phyloP scores from a whole-genome alignment of 225 moss, liverwort and hornwort genomes.

The Takakia lepidozioides region DNA sequence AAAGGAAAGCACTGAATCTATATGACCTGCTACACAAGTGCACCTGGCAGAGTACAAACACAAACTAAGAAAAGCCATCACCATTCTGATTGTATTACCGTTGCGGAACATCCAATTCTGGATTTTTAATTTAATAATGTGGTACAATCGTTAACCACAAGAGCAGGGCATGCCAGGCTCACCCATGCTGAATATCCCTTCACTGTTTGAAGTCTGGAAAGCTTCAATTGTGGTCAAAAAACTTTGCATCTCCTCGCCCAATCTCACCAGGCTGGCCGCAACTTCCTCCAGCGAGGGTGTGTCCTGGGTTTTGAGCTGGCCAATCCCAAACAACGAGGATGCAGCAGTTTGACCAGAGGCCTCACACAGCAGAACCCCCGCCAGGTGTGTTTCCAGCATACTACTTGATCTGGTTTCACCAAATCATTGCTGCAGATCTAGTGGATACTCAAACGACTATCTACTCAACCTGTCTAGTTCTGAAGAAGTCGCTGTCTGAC shows the following conservation, averaged over 20 bases:
- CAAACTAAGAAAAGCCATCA: no score
- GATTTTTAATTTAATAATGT: no score
- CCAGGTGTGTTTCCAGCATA: not conserved
- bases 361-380: not conserved
- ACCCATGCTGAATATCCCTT: conserved; percentile 65
- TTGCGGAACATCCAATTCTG: no score
- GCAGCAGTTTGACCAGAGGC: conserved; percentile 11
- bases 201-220: conserved; percentile 48
- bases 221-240: conserved; percentile 30
- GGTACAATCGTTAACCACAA: not conserved
- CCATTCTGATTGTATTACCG: no score
- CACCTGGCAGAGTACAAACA: no score
- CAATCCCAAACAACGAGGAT: not conserved
- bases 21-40: no score
- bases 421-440: no score
- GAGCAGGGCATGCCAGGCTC: conserved; percentile 5
- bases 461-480: not conserved
- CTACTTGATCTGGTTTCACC: not conserved
- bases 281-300: conserved; percentile 19
- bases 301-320: conserved; percentile 34
- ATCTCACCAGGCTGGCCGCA: conserved; percentile 27
- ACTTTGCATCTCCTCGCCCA: conserved; percentile 28
- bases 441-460: not conserved
- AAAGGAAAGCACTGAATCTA: no score
- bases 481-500: no score